Evolutionary conservation across 176 grass and related monocot genomes (phyloP), one percentile per base, ranked within the genome.

Genomic region (Paspalum vaginatum): DNA sequence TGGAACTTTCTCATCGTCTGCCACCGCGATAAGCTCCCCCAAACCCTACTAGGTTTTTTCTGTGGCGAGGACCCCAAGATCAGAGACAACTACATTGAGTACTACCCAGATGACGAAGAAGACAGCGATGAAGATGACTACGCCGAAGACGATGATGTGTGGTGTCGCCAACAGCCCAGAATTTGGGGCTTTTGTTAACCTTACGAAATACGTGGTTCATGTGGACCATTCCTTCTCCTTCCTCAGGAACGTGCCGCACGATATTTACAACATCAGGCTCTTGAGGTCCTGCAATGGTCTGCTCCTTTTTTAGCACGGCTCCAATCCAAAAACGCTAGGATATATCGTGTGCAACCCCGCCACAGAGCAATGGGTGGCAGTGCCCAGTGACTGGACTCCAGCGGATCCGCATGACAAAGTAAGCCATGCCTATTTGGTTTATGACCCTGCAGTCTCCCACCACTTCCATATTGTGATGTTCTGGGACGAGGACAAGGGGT

Each of bases 231-330:
- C 7, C 16, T n/a, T 66, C 17, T 42, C 39, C 17, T 65, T n/a
- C 62, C 39, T 66, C 4, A 42, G 9, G 38, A 1, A 66, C 8
- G 16, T 42, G 17, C 63, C 37, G 7, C 32, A 32, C 32, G 62
- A 7, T 6, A 18, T 39, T 0, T 16, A 20, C 15, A 7, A 20
- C 15, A 16, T 40, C 16, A 20, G 16, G 37, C 8, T 65, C 63
- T 7, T 62, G 60, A 25, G 37, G 15, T 62, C 26, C 60, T 66
- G 63, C 63, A 66, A 66, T n/a, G 63, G 63, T 16, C 63, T 66
- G 0, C 17, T 62, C 7, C 63, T 66, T 17, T 5, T 66, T 8
- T 5, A 17, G 17, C 37, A 20, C 4, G 39, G 18, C 38, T 2
- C 15, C 24, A 2, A 2, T 61, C 21, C 10, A 10, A 5, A 32